A percentile compares a stretch with the other conserved stretches of the same genome.
These are phyloP conservation scores for Termitomyces sp. DNA, from an alignment of 768 basidiomycete genomes.

Conservation along the genomic window DNA sequence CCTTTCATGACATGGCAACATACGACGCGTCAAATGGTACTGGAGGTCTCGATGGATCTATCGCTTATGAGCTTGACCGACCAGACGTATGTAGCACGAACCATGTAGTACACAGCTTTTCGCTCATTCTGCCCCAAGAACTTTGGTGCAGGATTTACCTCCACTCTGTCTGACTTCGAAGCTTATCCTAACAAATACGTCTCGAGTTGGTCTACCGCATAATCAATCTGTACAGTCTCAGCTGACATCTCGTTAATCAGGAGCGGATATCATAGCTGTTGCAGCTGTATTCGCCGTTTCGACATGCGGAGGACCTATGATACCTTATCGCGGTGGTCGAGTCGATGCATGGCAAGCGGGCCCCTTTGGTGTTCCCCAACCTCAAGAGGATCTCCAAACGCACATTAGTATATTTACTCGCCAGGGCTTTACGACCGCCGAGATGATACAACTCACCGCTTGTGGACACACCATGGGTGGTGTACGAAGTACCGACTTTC, in stretches of 20 bases:
- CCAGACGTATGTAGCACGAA: slow-evolving; percentile 26
- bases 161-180: slow-evolving; percentile 36
- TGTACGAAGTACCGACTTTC: slow-evolving; percentile 40
- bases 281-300: slow-evolving; percentile 30
- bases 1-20: slow-evolving; percentile 47
- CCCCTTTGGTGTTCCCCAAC: slow-evolving; percentile 34
- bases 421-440: slow-evolving; percentile 35
- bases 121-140: slow-evolving; percentile 25
- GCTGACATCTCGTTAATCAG: slow-evolving; percentile 16
- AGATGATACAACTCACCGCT: slow-evolving; percentile 46
- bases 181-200: slow-evolving; percentile 36
- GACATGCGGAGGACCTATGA: slow-evolving; percentile 40
- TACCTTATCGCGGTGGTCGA: slow-evolving; percentile 36
- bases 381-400: slow-evolving; percentile 32
- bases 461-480: slow-evolving; percentile 49
- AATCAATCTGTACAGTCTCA: not conserved
- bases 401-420: slow-evolving; percentile 34
- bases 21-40: slow-evolving; percentile 37
- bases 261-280: slow-evolving; percentile 39
- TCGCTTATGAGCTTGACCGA: slow-evolving; percentile 39
- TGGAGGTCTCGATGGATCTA: slow-evolving; percentile 46
- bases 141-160: slow-evolving; percentile 39
- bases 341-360: slow-evolving; percentile 33
- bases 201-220: slow-evolving; percentile 27
- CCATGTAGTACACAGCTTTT: not conserved